Conservation (phyloP, 176 grass and related monocot species). For the Bromus sterilis region DNA sequence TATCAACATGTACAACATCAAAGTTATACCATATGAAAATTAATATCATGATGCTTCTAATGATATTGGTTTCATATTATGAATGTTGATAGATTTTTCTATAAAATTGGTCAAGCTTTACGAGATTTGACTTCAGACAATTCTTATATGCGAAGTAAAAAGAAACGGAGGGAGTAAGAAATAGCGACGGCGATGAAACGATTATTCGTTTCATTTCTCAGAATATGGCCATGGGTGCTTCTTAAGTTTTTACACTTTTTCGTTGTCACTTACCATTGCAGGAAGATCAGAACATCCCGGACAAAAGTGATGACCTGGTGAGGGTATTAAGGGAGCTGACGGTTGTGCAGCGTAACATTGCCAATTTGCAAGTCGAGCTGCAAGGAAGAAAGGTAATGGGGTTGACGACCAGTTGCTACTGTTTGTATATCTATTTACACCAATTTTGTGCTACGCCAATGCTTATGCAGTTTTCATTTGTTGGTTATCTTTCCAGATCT, state of each 20-base stretch:
- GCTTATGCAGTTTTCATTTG: neutral
- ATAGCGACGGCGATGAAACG: neutral
- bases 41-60: no score
- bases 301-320: slow-evolving; percentile 88
- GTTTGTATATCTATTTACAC: neutral
- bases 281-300: slow-evolving; percentile 64
- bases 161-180: no score
- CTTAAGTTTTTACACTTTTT: neutral
- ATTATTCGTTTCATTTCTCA: neutral
- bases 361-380: slow-evolving; percentile 96
- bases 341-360: slow-evolving; percentile 69
- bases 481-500: neutral
- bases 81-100: no score
- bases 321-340: slow-evolving; percentile 87
- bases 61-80: no score
- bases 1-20: no score
- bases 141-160: no score
- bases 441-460: neutral
- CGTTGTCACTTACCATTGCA: slow-evolving; percentile 10
- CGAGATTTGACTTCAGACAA: no score
- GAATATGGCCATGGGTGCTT: neutral
- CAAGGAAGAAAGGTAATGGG: slow-evolving; percentile 86
- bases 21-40: no score
- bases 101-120: no score
- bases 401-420: neutral